Percentiles rank a stretch among this genome's conserved stretches.
These are phyloP conservation scores for Apiospora rasikravindrae DNA, from an alignment of 2,329 filamentous ascomycete genomes.

Conservation along the genomic window DNA sequence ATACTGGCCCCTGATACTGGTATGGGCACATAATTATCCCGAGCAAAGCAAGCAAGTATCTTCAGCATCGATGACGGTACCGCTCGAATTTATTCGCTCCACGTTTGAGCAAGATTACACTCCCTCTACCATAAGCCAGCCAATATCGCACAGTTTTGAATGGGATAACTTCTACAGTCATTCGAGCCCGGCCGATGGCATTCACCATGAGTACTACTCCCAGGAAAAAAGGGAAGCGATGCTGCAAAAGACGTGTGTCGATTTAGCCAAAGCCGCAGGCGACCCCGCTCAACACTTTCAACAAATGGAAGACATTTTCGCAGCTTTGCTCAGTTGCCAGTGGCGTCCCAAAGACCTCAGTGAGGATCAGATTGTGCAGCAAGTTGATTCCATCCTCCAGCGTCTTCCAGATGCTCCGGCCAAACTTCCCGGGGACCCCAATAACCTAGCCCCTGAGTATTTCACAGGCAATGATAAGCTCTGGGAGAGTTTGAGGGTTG, in stretches of 20 bases:
- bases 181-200: too few species aligned
- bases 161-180: too few species aligned
- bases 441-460: background rate
- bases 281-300: background rate
- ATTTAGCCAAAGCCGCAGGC: background rate
- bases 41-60: too few species aligned
- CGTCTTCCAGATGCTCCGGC: background rate
- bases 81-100: too few species aligned
- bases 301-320: background rate
- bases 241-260: background rate
- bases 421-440: background rate
- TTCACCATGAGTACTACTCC: too few species aligned
- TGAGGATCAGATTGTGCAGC: background rate
- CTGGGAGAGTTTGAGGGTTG: background rate
- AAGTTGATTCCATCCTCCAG: background rate
- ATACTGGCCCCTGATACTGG: too few species aligned
- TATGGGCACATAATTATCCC: too few species aligned
- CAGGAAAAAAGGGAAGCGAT: background rate
- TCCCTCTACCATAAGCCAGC: too few species aligned
- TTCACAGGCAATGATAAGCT: background rate
- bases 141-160: too few species aligned
- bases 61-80: too few species aligned
- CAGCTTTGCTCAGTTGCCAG: background rate
- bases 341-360: background rate
- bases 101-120: too few species aligned